Conservation (phyloP, 2,329 filamentous ascomycete species). For the Trichoderma sp. region DNA sequence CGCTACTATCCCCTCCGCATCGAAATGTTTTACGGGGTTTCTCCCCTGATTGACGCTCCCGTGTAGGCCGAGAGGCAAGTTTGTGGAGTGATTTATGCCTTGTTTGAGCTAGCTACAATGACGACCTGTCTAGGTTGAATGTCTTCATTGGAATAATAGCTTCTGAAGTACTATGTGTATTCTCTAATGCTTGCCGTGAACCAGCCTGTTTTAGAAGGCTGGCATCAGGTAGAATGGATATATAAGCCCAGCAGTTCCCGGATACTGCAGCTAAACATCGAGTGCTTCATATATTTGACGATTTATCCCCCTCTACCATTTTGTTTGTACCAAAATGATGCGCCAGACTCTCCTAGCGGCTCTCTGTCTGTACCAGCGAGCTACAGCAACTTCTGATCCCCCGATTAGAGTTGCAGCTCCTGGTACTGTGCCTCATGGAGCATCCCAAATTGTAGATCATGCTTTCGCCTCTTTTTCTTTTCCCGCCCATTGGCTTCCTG, state of each 20-base stretch:
- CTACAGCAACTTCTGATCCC: not conserved
- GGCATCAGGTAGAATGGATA: not conserved
- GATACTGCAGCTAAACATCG: no score
- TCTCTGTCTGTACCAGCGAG: not conserved
- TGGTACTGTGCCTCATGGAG: not conserved
- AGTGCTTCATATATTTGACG: no score
- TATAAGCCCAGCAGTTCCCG: not conserved
- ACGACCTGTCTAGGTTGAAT: not conserved
- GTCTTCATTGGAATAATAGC: not conserved
- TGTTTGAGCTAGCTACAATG: not conserved
- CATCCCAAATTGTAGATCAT: not conserved
- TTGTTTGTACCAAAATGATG: not conserved
- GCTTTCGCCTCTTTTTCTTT: constrained; percentile 9
- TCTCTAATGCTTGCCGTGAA: not conserved
- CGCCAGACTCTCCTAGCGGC: not conserved
- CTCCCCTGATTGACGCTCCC: not conserved
- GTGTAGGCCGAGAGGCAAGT: not conserved
- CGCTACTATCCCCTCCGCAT: not conserved
- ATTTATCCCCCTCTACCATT: no score
- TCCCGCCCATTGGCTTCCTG: constrained; percentile 1
- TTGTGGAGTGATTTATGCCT: not conserved
- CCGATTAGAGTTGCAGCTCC: not conserved
- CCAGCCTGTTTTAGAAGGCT: not conserved
- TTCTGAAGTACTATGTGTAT: not conserved
- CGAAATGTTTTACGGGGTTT: not conserved